These are phyloP conservation scores for Botrytis fragariae DNA, from an alignment of 2,329 filamentous ascomycete genomes.

Conservation along the genomic window DNA sequence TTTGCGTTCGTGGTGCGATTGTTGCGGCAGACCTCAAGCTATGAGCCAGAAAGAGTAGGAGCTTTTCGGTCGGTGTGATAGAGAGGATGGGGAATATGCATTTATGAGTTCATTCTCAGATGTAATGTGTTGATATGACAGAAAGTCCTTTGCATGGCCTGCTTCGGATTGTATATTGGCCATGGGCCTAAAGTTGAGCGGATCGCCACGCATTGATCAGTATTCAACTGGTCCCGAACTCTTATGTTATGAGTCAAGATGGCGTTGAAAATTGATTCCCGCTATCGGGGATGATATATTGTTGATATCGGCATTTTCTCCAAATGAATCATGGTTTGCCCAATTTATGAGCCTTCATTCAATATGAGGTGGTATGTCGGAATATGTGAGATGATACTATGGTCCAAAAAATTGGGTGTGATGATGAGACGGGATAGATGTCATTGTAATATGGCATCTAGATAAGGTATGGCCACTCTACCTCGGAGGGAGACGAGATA, in stretches of 20 bases:
- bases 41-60: background rate
- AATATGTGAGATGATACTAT: background rate
- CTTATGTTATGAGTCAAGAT: background rate
- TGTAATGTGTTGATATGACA: background rate
- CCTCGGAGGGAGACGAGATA: background rate
- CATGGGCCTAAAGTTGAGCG: background rate
- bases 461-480: background rate
- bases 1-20: background rate
- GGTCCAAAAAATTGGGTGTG: background rate
- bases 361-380: background rate
- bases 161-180: background rate
- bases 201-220: background rate
- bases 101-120: background rate
- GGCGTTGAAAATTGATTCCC: background rate
- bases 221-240: background rate
- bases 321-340: background rate
- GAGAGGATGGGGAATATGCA: background rate
- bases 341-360: background rate
- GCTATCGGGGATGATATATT: background rate
- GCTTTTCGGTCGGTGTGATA: background rate
- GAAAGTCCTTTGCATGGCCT: no score
- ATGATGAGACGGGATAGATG: background rate
- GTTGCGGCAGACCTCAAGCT: background rate
- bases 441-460: background rate
- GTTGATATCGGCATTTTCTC: background rate